Conservation (phyloP, 1,284 basidiomycete species). For the Cronartium ribicola region DNA sequence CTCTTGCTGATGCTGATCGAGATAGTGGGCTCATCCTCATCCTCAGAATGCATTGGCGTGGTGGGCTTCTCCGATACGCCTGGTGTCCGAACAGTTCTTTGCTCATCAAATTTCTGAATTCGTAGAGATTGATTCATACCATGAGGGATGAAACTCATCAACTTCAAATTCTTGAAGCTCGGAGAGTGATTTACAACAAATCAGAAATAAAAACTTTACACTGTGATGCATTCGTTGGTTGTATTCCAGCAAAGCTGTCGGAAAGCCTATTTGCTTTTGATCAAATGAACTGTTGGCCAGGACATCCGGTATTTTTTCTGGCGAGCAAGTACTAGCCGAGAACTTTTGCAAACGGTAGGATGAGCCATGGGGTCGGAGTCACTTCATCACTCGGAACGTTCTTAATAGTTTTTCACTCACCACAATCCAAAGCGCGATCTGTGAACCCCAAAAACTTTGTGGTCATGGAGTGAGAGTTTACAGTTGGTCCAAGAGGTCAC, state of each 20-base stretch:
- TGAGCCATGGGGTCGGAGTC: neutral
- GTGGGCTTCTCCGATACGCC: neutral
- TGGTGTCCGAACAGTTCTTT: neutral
- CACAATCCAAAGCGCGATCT: neutral
- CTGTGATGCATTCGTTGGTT: neutral
- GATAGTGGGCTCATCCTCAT: no score
- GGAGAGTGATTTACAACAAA: neutral
- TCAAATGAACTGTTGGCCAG: neutral
- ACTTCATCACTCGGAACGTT: neutral
- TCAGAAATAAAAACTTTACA: neutral
- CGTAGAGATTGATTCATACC: neutral
- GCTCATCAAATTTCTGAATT: neutral
- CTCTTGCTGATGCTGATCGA: no score
- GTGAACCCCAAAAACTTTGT: neutral
- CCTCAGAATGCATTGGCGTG: no score
- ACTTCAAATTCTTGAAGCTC: no score
- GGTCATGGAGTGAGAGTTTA: neutral
- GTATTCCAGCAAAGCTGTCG: neutral
- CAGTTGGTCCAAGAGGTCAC: neutral
- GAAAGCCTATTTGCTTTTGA: neutral
- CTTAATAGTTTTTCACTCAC: neutral
- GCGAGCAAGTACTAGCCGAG: neutral
- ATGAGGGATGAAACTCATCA: neutral
- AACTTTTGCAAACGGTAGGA: neutral
- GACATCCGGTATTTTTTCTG: neutral